Conservation (phyloP, 2,329 filamentous ascomycete genomes). For the Aspergillus pseudoglaucus region DNA sequence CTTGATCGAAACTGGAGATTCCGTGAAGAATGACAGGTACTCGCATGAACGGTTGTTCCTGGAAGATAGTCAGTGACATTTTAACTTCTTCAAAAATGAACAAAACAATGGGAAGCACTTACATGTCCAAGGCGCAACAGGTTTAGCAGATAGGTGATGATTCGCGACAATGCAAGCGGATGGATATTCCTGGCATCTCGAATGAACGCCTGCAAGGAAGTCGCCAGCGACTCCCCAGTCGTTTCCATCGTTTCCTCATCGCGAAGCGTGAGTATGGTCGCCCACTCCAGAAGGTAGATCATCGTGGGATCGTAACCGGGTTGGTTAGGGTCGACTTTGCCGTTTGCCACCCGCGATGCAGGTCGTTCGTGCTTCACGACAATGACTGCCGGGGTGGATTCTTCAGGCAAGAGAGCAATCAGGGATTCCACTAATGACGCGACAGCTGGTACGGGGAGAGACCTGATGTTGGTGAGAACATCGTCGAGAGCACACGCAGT, state of each 20-base stretch:
- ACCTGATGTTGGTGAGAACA: slow-evolving; percentile 74
- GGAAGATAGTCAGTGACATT: slow-evolving; percentile 8
- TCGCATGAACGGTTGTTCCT: slow-evolving; percentile 87
- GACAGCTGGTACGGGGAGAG: slow-evolving; percentile 55
- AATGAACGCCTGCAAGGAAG: slow-evolving; percentile 72
- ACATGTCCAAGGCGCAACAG: slow-evolving; percentile 80
- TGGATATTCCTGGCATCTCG: slow-evolving; percentile 75
- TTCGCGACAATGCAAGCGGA: slow-evolving; percentile 72
- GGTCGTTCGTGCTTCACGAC: slow-evolving; percentile 82
- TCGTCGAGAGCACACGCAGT: slow-evolving; percentile 79
- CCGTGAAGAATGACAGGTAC: slow-evolving; percentile 86
- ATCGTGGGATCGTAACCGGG: slow-evolving; percentile 76
- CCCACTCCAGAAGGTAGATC: slow-evolving; percentile 86
- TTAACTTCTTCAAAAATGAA: too few relatives aligned
- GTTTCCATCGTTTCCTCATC: slow-evolving; percentile 65
- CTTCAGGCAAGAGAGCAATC: slow-evolving; percentile 78
- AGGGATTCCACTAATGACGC: slow-evolving; percentile 64
- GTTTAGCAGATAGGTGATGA: slow-evolving; percentile 78
- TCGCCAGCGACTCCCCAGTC: slow-evolving; percentile 73
- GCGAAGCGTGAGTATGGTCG: slow-evolving; percentile 71
- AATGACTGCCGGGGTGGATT: slow-evolving; percentile 72
- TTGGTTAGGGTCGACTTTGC: slow-evolving; percentile 49
- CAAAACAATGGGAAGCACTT: slow-evolving; percentile 29
- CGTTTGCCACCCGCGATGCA: slow-evolving; percentile 54
- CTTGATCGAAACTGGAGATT: slow-evolving; percentile 78